phyloP scores from a whole-genome alignment of 148 eudicot species.

The Arctostaphylos glauca region DNA sequence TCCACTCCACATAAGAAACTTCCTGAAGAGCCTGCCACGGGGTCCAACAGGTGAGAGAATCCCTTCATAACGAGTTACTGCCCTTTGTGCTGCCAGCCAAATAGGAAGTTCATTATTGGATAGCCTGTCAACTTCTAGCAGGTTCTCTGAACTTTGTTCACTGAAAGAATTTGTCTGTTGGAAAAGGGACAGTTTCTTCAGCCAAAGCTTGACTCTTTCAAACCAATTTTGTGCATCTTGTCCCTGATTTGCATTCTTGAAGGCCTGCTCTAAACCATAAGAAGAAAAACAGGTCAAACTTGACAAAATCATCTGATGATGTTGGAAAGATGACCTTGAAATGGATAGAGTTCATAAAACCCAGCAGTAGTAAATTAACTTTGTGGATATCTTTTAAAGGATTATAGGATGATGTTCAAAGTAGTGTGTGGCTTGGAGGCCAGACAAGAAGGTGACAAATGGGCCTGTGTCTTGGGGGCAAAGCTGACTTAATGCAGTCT shows the following conservation, averaged over 20 bases:
- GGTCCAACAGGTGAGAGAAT: conserved; percentile 83
- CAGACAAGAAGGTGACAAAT: too few relatives aligned
- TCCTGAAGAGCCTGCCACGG: conserved; percentile 73
- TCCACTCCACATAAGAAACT: conserved; percentile 65
- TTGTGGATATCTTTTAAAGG: neutral
- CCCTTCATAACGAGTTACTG: conserved; percentile 92
- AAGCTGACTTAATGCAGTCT: too few relatives aligned
- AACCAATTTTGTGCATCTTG: conserved; percentile 43
- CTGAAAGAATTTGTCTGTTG: conserved; percentile 37
- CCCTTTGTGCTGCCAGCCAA: conserved; percentile 88
- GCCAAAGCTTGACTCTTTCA: conserved; percentile 48
- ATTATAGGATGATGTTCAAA: neutral
- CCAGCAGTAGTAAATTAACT: neutral
- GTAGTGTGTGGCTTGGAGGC: too few relatives aligned
- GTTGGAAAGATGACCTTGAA: neutral
- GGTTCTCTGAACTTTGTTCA: conserved; percentile 35
- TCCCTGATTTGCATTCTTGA: conserved; percentile 36
- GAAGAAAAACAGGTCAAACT: conserved; percentile 8
- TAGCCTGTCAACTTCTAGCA: conserved; percentile 32
- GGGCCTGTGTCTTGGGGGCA: too few relatives aligned
- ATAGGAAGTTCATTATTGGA: conserved; percentile 57
- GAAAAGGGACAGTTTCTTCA: conserved; percentile 38
- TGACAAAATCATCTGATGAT: conserved; percentile 3
- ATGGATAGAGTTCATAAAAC: neutral
- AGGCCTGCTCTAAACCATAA: conserved; percentile 27